phyloP scores from a whole-genome alignment of 306 rosid species.

The Cicer chorassanicum region DNA sequence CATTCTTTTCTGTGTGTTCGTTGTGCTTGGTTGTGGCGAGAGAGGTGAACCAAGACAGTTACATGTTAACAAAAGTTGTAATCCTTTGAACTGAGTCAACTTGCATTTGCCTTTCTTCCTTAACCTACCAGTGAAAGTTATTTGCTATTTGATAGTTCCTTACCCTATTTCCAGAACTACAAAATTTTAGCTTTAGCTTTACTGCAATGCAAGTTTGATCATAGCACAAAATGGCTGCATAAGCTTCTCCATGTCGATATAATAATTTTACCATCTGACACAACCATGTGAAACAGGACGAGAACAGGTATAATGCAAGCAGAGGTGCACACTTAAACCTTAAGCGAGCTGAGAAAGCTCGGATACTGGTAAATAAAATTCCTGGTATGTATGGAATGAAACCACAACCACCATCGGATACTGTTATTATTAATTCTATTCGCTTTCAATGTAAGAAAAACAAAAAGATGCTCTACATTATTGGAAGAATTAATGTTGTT shows the following conservation, averaged over 20 bases:
- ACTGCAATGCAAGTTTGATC: constrained; percentile 30
- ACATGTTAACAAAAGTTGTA: constrained; percentile 11
- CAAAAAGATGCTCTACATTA: constrained; percentile 5
- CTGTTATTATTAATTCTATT: constrained; percentile 26
- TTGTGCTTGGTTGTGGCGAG: constrained; percentile 15
- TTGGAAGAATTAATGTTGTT: constrained; percentile 33
- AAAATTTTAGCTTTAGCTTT: constrained; percentile 34
- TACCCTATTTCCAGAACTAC: constrained; percentile 19
- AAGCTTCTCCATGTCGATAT: constrained; percentile 8
- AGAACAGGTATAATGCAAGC: constrained; percentile 98
- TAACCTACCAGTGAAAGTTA: neutral
- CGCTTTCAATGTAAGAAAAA: neutral
- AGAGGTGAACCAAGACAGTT: constrained; percentile 22
- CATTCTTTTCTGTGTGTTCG: neutral
- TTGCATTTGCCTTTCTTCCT: constrained; percentile 18
- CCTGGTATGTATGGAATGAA: constrained; percentile 63
- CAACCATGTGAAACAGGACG: constrained; percentile 73
- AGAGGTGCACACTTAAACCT: constrained; percentile 99
- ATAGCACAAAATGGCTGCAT: constrained; percentile 11
- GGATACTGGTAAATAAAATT: constrained; percentile 93
- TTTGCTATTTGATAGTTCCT: constrained; percentile 20
- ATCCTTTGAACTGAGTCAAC: constrained; percentile 16
- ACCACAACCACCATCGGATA: constrained; percentile 19
- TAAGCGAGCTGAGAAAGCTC: constrained; percentile 98
- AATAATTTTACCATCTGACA: constrained; percentile 35